Conservation (phyloP, 1,139 yeast species). For the Geotrichum europaeum region DNA sequence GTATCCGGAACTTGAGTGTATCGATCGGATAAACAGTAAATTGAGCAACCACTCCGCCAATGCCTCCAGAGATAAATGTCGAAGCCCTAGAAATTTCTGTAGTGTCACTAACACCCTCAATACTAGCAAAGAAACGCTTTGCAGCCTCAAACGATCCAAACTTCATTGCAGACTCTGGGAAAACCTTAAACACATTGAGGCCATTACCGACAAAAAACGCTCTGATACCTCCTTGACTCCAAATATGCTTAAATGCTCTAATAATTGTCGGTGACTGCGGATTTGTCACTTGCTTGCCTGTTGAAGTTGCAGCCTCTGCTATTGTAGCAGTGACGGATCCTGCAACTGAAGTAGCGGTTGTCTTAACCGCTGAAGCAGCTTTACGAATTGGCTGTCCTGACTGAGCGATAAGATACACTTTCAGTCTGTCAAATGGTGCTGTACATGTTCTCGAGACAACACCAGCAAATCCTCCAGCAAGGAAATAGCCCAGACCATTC, state of each 20-base stretch:
- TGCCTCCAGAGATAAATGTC: slow-evolving; percentile 88
- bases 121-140: slow-evolving; percentile 62
- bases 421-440: slow-evolving; percentile 93
- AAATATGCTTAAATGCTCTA: slow-evolving; percentile 66
- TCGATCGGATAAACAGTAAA: slow-evolving; percentile 94
- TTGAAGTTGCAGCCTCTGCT: slow-evolving; percentile 15
- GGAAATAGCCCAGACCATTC: slow-evolving; percentile 80
- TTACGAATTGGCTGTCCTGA: slow-evolving; percentile 44
- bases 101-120: slow-evolving; percentile 75
- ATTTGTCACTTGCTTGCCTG: slow-evolving; percentile 21
- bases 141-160: slow-evolving; percentile 93
- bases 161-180: slow-evolving; percentile 96
- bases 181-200: slow-evolving; percentile 82
- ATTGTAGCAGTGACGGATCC: slow-evolving; percentile 28
- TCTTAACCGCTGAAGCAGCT: slow-evolving; percentile 21
- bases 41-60: slow-evolving; percentile 93
- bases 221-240: slow-evolving; percentile 81
- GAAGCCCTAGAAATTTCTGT: slow-evolving; percentile 66
- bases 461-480: slow-evolving; percentile 94
- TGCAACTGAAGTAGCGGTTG: too few relatives aligned
- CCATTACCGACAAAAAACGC: slow-evolving; percentile 96
- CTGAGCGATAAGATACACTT: slow-evolving; percentile 88
- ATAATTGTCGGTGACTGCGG: background rate
- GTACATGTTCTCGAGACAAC: slow-evolving; percentile 96
- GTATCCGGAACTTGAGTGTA: slow-evolving; percentile 68